Percentiles rank a stretch among this genome's conserved stretches.
Conservation (phyloP, 2,329 filamentous ascomycete species). For the Hawksworthiomyces lignivorus region DNA sequence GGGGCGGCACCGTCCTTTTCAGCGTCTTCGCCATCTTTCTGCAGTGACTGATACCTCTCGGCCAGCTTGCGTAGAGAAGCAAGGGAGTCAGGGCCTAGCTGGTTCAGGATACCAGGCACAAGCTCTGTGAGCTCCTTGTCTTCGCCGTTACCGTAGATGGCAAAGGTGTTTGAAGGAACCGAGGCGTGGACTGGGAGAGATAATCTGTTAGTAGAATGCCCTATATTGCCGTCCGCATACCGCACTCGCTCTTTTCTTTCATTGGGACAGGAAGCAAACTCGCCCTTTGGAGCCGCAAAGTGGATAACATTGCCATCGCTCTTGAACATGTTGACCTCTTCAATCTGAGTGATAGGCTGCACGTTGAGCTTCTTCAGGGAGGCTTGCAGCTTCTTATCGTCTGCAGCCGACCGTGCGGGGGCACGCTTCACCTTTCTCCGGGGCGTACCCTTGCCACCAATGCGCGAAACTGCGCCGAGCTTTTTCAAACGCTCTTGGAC, state of each 20-base stretch:
- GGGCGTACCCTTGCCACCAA: conserved; percentile 94
- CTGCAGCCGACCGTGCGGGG: conserved; percentile 82
- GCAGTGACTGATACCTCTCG: conserved; percentile 98
- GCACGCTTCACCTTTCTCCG: conserved; percentile 98
- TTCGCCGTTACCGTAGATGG: conserved; percentile 97
- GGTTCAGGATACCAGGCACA: conserved; percentile 98
- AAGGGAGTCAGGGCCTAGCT: conserved; percentile 96
- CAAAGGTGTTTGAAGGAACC: conserved; percentile 97
- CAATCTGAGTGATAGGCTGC: conserved; percentile 97
- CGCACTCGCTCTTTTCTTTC: background rate
- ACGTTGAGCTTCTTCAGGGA: conserved; percentile 99
- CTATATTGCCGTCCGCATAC: no score
- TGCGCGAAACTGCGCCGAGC: conserved; percentile 48
- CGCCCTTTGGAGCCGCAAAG: conserved; percentile 96
- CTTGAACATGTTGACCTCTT: conserved; percentile 99
- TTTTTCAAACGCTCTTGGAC: conserved; percentile 54
- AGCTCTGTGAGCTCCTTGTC: conserved; percentile 99
- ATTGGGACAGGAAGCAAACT: conserved; percentile 25
- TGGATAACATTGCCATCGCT: conserved; percentile 99
- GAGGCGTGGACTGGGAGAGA: conserved; percentile 80
- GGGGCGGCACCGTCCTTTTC: conserved; percentile 73
- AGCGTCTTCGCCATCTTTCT: conserved; percentile 73
- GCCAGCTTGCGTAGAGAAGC: conserved; percentile 96
- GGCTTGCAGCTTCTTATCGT: conserved; percentile 99
- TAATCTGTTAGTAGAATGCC: background rate